These are phyloP conservation scores for Durotheca rogersii DNA, from an alignment of 495 filamentous ascomycete genomes.

Conservation along the genomic window DNA sequence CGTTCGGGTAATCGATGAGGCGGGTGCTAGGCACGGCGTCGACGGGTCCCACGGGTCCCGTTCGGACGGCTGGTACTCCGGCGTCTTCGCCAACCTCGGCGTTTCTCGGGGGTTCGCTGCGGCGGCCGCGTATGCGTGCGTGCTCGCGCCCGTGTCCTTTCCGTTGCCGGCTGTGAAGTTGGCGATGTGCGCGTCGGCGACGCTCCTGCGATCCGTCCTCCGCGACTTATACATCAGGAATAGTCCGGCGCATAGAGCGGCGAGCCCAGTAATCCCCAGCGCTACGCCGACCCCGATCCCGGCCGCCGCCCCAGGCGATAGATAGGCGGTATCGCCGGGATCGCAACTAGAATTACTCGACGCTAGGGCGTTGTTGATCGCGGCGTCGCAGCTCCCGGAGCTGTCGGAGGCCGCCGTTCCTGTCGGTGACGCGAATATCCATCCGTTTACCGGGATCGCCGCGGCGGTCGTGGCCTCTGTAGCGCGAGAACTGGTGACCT, in stretches of 20 bases:
- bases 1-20: constrained; percentile 15
- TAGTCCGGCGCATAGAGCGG: constrained; percentile 21
- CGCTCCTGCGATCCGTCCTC: constrained; percentile 12
- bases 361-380: constrained; percentile 17
- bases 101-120: constrained; percentile 9
- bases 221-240: constrained; percentile 26
- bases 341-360: constrained; percentile 14
- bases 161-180: constrained; percentile 14
- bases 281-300: constrained; percentile 32
- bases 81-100: constrained; percentile 12
- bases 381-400: constrained; percentile 14
- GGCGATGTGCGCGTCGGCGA: constrained; percentile 6
- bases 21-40: constrained; percentile 6
- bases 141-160: constrained; percentile 9
- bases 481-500: constrained; percentile 16
- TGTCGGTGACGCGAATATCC: constrained; percentile 23
- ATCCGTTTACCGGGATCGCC: constrained; percentile 33
- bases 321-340: background rate
- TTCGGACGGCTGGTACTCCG: constrained; percentile 16
- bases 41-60: constrained; percentile 17
- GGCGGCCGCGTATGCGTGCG: constrained; percentile 14
- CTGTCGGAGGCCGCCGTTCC: constrained; percentile 5
- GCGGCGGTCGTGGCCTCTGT: constrained; percentile 12
- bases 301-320: constrained; percentile 23
- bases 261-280: constrained; percentile 25